Base-by-base conservation (phyloP, 139 green algal species). In the Asterochloris erici region DNA sequence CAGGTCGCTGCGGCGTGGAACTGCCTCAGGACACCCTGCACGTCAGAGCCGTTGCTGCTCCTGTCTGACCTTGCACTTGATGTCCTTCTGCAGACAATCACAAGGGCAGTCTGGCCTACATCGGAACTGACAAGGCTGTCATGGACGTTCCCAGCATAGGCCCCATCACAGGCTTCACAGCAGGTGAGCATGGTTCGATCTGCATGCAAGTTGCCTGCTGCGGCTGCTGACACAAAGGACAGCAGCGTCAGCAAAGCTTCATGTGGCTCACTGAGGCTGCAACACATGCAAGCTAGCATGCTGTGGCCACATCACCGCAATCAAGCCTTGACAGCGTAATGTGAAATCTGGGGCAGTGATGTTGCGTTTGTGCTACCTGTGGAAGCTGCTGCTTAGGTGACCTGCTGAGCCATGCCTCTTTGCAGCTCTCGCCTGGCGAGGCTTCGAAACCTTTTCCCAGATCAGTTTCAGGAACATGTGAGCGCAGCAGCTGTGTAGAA, bases 21-120 rank as follows among this genome's bases (percentile, higher is more conserved):
- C 4, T 54, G 38, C 38, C 2, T 54, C 38, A 54, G 38, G 38
- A 54, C 38, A 24, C 23, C 76, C 76, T 24, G 9, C 23, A n/a
- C n/a, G 82, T 47, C 68, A 71, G 63, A 54, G 73, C 10, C 24
- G 60, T 73, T 71, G 21, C 11, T 54, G 47, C 21, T 0, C 68
- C 29, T 26, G 62, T 11, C 17, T 82, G 28, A 66, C 64, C 9
- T 23, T n/a, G 17, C 27, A 69, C 60, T 10, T 76, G 15, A 84
- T 86, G 81, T 78, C 83, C 74, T 93, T 93, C 87, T 83, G 84
- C 38, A 62, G 95, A 96, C 85, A 83, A 75, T 28, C 92, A 96
- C 87, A 93, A 93, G 86, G 91, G 95, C 69, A 91, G 82, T 24
- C 88, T 97, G 27, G 95, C 95, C 24, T 98, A 98, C 81, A 90